Conservation (phyloP, 2,329 filamentous ascomycete species). For the Penicillium sp. region DNA sequence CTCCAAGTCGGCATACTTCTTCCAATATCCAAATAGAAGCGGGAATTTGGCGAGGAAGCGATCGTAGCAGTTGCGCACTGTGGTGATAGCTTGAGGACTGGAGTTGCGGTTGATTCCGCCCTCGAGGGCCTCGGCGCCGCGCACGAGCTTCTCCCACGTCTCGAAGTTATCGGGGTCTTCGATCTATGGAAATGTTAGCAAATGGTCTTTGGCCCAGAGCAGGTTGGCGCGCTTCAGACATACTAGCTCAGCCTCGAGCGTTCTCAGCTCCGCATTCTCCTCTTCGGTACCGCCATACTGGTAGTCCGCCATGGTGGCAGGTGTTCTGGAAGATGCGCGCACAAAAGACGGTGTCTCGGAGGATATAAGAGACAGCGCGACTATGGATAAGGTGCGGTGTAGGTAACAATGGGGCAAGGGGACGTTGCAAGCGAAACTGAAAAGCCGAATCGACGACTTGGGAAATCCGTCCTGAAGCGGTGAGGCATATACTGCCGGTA, state of each 20-base stretch:
- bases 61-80: constrained; percentile 84
- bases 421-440: constrained; percentile 12
- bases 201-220: not conserved
- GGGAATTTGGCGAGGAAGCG: constrained; percentile 92
- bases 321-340: constrained; percentile 1
- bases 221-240: constrained; percentile 29
- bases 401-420: constrained; percentile 18
- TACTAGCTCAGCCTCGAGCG: constrained; percentile 75
- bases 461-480: constrained; percentile 10
- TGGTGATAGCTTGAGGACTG: constrained; percentile 85
- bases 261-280: constrained; percentile 78
- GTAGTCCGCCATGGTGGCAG: constrained; percentile 65
- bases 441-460: constrained; percentile 9
- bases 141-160: constrained; percentile 88
- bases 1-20: constrained; percentile 97
- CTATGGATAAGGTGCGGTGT: constrained; percentile 5
- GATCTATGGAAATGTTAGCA: constrained; percentile 39
- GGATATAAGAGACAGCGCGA: constrained; percentile 1
- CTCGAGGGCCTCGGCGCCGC: constrained; percentile 78
- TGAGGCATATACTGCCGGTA: not conserved
- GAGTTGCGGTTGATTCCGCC: constrained; percentile 96
- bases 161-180: constrained; percentile 88
- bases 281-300: constrained; percentile 73
- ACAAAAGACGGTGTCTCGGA: not conserved
- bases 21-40: constrained; percentile 97